Conservation (phyloP, 192 early-diverging fungal genomes). For the Coemansia sp. region DNA sequence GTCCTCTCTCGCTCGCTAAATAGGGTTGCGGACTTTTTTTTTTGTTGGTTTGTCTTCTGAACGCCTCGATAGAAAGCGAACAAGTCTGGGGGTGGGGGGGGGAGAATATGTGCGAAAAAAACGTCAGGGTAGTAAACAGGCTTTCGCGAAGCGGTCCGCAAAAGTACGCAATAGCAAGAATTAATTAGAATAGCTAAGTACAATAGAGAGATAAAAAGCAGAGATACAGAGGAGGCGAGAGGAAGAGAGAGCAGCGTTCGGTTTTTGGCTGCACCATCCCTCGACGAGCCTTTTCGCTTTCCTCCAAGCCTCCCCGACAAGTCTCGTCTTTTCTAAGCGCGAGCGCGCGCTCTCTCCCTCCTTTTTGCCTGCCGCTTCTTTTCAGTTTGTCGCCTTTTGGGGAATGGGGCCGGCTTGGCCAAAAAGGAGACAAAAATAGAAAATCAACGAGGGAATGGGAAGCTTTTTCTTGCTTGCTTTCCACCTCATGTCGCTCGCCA, state of each 20-base stretch:
- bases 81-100: neutral
- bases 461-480: no score
- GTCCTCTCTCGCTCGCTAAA: no score
- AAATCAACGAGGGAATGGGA: neutral
- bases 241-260: neutral
- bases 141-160: neutral
- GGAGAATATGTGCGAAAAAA: neutral
- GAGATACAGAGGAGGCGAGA: neutral
- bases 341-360: neutral
- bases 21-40: conserved; percentile 5
- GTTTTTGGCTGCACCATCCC: neutral
- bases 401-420: neutral
- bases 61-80: conserved; percentile 6
- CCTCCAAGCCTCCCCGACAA: neutral
- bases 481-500: no score
- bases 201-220: neutral
- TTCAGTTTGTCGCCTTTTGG: no score
- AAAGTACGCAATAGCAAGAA: neutral
- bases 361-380: neutral
- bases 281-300: neutral
- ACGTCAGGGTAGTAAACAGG: neutral
- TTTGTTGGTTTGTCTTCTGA: no score
- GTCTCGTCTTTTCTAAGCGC: neutral
- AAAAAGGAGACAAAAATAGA: neutral
- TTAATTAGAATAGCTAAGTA: no score